Evolutionary conservation across 1,139 yeast species (phyloP).

Genomic region (Magnusiomyces clavatus): DNA sequence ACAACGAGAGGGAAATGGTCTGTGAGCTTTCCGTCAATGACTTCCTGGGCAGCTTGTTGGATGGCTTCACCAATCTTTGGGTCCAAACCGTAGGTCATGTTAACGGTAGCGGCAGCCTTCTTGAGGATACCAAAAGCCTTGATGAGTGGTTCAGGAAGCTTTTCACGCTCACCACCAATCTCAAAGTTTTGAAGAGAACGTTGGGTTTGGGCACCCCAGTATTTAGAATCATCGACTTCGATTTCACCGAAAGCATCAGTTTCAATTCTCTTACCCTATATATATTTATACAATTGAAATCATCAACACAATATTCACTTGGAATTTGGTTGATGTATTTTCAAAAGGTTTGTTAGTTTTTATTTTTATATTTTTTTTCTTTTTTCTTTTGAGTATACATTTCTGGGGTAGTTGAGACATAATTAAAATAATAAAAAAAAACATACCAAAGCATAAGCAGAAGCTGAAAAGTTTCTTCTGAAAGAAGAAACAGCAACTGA

Average conservation of each 20-base stretch:
- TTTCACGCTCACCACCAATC: constrained; percentile 87
- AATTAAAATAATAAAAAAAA: neutral
- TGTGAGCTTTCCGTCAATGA: constrained; percentile 79
- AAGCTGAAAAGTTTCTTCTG: neutral
- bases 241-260: constrained; percentile 96
- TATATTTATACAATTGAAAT: neutral
- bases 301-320: neutral
- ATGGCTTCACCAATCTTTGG: constrained; percentile 78
- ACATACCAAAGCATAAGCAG: neutral
- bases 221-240: constrained; percentile 74
- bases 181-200: constrained; percentile 80
- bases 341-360: no score
- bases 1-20: constrained; percentile 97
- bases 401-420: no score
- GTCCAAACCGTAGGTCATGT: constrained; percentile 78
- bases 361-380: no score
- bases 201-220: constrained; percentile 99
- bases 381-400: no score
- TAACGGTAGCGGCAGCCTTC: constrained; percentile 91
- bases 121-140: constrained; percentile 89
- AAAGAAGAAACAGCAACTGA: neutral
- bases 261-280: constrained; percentile 52
- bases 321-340: no score
- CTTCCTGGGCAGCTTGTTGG: constrained; percentile 92
- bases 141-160: constrained; percentile 85